A percentile compares a stretch with the other conserved stretches of the same genome.
These are phyloP conservation scores for Leptographium flavum DNA, from an alignment of 2,329 filamentous ascomycete genomes.

Conservation along the genomic window DNA sequence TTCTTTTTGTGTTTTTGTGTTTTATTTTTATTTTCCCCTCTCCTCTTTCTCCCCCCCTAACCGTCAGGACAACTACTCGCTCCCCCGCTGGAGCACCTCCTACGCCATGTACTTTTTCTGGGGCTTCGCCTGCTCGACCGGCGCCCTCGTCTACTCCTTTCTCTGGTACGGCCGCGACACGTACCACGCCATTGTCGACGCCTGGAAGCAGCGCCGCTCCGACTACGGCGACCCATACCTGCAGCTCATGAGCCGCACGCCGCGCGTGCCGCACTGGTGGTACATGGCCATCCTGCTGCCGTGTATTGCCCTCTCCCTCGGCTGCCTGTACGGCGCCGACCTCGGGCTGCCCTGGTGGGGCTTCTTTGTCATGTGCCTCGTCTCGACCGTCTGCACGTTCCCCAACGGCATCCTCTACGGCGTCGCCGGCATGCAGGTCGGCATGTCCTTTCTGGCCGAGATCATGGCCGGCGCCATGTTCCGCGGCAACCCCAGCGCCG, in stretches of 20 bases:
- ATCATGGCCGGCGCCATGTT: constrained; percentile 35
- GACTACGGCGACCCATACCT: constrained; percentile 19
- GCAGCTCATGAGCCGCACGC: constrained; percentile 10
- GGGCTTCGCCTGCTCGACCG: constrained; percentile 19
- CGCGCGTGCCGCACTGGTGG: constrained; percentile 11
- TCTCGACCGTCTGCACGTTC: constrained; percentile 22
- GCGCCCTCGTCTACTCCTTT: constrained; percentile 16
- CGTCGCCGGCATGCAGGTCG: constrained; percentile 19
- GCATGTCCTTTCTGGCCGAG: constrained; percentile 26
- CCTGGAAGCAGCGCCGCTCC: constrained; percentile 14
- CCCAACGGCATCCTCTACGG: constrained; percentile 23
- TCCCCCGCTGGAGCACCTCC: constrained; percentile 26
- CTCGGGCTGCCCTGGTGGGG: constrained; percentile 26
- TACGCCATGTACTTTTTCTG: constrained; percentile 22
- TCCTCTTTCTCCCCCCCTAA: no score
- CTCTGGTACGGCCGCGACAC: constrained; percentile 24
- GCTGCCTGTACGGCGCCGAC: constrained; percentile 22
- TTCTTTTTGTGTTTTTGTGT: no score
- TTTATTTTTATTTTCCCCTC: no score
- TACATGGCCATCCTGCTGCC: constrained; percentile 17
- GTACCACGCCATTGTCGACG: constrained; percentile 29
- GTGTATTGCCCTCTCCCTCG: constrained; percentile 21
- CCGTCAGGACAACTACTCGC: constrained; percentile 19
- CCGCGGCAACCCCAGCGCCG: constrained; percentile 19
- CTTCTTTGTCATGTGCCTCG: constrained; percentile 22